Percentiles rank a stretch among this genome's conserved stretches.
phyloP scores from a whole-genome alignment of 257 asterid genomes.

The Apocynum venetum region DNA sequence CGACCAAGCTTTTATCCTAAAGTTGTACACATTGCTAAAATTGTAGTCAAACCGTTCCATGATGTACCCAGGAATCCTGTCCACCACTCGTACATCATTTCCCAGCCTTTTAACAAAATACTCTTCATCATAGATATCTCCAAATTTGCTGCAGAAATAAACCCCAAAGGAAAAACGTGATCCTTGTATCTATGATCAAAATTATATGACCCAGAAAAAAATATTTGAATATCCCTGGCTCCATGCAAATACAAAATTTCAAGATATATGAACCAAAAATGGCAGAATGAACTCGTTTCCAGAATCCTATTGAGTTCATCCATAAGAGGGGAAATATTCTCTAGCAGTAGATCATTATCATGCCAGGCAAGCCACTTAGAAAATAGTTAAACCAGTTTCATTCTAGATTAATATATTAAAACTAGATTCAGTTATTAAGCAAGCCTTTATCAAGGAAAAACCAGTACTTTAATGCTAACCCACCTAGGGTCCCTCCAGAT shows the following conservation, averaged over 20 bases:
- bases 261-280: neutral
- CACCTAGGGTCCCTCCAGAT: slow-evolving; percentile 98
- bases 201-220: neutral
- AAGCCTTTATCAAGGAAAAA: neutral
- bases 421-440: neutral
- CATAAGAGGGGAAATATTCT: neutral
- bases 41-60: slow-evolving; percentile 90
- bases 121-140: slow-evolving; percentile 87
- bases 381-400: neutral
- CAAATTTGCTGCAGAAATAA: slow-evolving; percentile 74
- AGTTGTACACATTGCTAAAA: slow-evolving; percentile 87
- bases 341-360: neutral
- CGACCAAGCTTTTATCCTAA: slow-evolving; percentile 95
- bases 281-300: neutral
- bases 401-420: neutral
- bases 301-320: neutral
- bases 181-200: neutral
- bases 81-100: slow-evolving; percentile 77
- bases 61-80: slow-evolving; percentile 59
- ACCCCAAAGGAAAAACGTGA: slow-evolving; percentile 21
- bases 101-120: slow-evolving; percentile 65
- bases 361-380: neutral
- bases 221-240: neutral
- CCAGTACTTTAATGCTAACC: slow-evolving; percentile 10
- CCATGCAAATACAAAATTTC: neutral